Percentiles rank a stretch among this genome's conserved stretches.
Evolutionary conservation across 2,329 filamentous ascomycete genomes (phyloP).

Genomic region (Madurella fahalii): DNA sequence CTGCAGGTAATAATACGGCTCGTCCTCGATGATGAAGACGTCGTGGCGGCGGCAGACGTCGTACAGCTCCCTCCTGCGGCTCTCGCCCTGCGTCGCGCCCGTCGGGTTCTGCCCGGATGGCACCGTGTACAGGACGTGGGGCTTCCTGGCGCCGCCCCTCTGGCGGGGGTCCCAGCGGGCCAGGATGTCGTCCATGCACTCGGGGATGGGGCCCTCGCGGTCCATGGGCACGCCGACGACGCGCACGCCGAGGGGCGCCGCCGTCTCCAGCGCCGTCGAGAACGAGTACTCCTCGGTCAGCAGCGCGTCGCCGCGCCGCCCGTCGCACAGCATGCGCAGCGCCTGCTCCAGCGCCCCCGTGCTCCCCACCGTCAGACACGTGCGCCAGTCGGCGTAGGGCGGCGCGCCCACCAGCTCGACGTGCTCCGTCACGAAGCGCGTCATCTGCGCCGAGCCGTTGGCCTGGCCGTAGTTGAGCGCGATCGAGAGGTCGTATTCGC

Average conservation of each 20-base stretch:
- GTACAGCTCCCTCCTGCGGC: conserved; percentile 70
- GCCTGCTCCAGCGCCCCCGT: conserved; percentile 82
- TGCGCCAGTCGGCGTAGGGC: conserved; percentile 86
- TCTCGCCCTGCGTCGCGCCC: conserved; percentile 69
- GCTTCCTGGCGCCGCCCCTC: conserved; percentile 43
- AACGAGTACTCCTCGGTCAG: conserved; percentile 92
- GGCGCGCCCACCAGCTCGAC: conserved; percentile 82
- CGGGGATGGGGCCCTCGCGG: conserved; percentile 50
- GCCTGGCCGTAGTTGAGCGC: conserved; percentile 93
- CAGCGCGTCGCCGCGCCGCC: conserved; percentile 66
- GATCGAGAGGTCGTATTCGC: conserved; percentile 70
- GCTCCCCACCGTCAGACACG: conserved; percentile 77
- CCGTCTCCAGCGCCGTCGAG: conserved; percentile 62
- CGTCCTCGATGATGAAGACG: conserved; percentile 83
- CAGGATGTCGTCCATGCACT: conserved; percentile 49
- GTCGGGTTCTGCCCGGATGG: conserved; percentile 87
- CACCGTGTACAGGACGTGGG: conserved; percentile 56
- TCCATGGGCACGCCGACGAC: conserved; percentile 51
- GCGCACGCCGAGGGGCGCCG: conserved; percentile 49
- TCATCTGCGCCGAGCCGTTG: conserved; percentile 76
- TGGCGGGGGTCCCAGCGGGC: conserved; percentile 45
- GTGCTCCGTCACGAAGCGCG: conserved; percentile 91
- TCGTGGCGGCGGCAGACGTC: conserved; percentile 77
- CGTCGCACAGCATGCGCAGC: conserved; percentile 72
- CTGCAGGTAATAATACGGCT: conserved; percentile 92